Percentiles rank a stretch among this genome's conserved stretches.
phyloP scores from a whole-genome alignment of 495 filamentous ascomycete genomes.

The Melanomma pulvis-pyrius region DNA sequence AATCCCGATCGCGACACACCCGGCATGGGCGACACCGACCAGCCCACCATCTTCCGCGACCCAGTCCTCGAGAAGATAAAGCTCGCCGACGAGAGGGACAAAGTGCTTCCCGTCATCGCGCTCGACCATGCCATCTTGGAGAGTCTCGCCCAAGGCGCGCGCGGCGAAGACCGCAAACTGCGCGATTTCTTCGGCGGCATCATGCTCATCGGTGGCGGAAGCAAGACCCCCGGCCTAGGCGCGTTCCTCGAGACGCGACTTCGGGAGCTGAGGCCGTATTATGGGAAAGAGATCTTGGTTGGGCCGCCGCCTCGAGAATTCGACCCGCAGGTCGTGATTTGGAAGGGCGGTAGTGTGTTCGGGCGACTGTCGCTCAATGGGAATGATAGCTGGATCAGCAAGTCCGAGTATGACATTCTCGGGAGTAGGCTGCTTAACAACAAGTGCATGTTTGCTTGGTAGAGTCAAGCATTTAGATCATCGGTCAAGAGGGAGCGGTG shows the following conservation, averaged over 20 bases:
- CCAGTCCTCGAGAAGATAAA: conserved; percentile 44
- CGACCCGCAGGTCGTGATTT: conserved; percentile 90
- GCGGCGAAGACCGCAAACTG: conserved; percentile 87
- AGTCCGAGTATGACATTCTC: conserved; percentile 83
- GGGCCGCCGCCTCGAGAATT: conserved; percentile 86
- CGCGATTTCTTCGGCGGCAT: conserved; percentile 90
- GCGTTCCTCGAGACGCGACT: conserved; percentile 80
- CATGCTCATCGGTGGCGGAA: conserved; percentile 93
- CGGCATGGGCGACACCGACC: conserved; percentile 48
- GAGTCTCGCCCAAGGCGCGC: conserved; percentile 81
- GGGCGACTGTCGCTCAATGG: conserved; percentile 75
- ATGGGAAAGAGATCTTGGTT: conserved; percentile 82
- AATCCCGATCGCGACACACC: conserved; percentile 62
- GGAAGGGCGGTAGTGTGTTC: conserved; percentile 98
- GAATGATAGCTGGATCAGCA: conserved; percentile 93
- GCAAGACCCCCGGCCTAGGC: conserved; percentile 75
- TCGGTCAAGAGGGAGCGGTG: neutral
- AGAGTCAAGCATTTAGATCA: neutral
- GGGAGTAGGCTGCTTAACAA: conserved; percentile 78
- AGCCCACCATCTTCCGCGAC: conserved; percentile 36
- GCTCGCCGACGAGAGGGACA: conserved; percentile 69
- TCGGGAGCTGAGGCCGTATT: conserved; percentile 66
- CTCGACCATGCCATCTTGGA: conserved; percentile 89
- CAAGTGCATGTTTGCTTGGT: conserved; percentile 71
- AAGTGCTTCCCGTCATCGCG: conserved; percentile 76